Base-by-base conservation (phyloP, 2,329 filamentous ascomycete genomes). In the Podosphaera leucotricha region DNA sequence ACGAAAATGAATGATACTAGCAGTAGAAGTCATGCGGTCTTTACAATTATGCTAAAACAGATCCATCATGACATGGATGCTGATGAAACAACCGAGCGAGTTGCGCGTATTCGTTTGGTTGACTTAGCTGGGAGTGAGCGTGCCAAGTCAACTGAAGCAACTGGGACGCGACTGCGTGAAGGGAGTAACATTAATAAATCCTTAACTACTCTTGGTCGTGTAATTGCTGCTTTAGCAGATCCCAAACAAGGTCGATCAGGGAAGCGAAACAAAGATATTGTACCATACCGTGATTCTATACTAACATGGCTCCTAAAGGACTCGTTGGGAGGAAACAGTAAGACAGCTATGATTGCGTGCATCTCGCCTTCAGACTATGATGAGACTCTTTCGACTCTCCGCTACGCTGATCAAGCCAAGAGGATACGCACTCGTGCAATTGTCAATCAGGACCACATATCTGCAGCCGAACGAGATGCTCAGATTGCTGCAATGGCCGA, bases 1-100 rank as follows among this genome's bases (percentile, higher is more conserved):
- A 98, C 90, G 47, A 95, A 94, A 65, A 98, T 98, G 90, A 98
- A 98, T 62, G 90, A 98, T 61, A 95, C 87, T 2, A 92, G 84
- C 44, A 93, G 84, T 49, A 81, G 90, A 59, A 93, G 85, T 50
- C 90, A 98, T 58, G 85, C 90, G 6, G 90, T 98, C 46, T 98
- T 98, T 61, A 98, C 90, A 22, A 90, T 98, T 54, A 90, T 92
- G 64, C 70, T 98, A 46, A 94, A 93, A 64, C 90, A 95, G 61
- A 98, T 98, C 51, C 86, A 94, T 57, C 87, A 95, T 62, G 87
- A 94, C 54, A 79, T 94, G 64, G 80, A 85, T 44, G 92, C 85
- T n/a, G 90, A 98, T 59, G 86, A 93, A 64, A 95, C 87, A 1
- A 95, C 92, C 13, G 90, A 98, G 61, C 77, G 90, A 50, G 82